Evolutionary conservation across 208 protist genomes (phyloP), one percentile per base, ranked within the genome.

Genomic region (Leishmania tarentolae): DNA sequence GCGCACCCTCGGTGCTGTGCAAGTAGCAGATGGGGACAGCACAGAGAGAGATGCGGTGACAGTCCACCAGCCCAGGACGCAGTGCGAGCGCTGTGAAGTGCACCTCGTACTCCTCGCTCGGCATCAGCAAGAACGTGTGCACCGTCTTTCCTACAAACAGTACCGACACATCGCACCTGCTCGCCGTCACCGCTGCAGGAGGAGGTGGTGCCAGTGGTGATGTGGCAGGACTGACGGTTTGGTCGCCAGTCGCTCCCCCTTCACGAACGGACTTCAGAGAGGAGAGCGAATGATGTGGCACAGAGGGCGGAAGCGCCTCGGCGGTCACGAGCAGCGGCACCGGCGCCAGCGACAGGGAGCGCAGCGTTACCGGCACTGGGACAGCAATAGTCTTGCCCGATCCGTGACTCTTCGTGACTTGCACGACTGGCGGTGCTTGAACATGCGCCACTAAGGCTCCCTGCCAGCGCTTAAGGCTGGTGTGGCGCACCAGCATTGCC

Each of bases 131-230:
- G 79, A 97, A 97, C 35, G 72, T 78, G 78, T 88, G 85, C 19
- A 69, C 66, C 7, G 90, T 93, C 76, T 92, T 94, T 28, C 91
- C 91, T 17, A 94, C 88, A 88, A 94, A 94, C 24, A 88, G 44
- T 9, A 95, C 42, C 21, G 91, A 84, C 11, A 79, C 88, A 13
- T 82, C 74, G 35, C 72, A 65, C 57, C 78, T 17, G 59, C 53
- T 57, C 46, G 57, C 47, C 3, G 77, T 21, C 1, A 66, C 19
- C 24, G 66, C 74, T 31, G 37, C 24, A 15, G 44, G n/a, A 19
- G 17, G 37, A 46, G 59, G 17, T 15, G 35, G 35, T 40, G 69
- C 8, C 35, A 6, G 42, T 42, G 28, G 52, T 28, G 50, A 9
- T 9, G 28, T 17, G 21, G 21, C 15, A 46, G 35, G 47, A 17